Evolutionary conservation across 1,284 basidiomycete genomes (phyloP), one percentile per base, ranked within the genome.

Genomic region (Moesziomyces sp.): DNA sequence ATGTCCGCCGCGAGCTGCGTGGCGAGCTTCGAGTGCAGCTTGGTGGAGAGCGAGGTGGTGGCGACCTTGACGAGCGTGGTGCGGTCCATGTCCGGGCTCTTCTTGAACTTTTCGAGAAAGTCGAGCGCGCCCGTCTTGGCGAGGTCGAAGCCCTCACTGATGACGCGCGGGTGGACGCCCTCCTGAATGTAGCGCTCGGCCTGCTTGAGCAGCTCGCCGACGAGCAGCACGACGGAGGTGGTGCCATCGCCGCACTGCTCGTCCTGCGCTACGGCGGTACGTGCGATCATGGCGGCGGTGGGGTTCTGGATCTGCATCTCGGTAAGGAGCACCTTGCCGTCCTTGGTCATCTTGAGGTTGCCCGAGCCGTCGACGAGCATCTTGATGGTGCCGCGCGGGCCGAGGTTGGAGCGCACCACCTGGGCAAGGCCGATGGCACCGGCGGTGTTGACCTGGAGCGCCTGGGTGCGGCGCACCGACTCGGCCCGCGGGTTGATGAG

Each of bases 261-360:
- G 82, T 99, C 96, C 86, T 99, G 96, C 1, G 96, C 96, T 18
- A 98, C 95, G 35, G 96, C 96, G 44, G 96, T 98, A 60, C 95
- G 90, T 44, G 97, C 97, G 84, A 99, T 96, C 94, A 99, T 97
- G 45, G 97, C 95, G 11, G 97, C 97, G 11, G 97, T 99, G 19
- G 97, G 97, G 85, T 99, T 99, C 86, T 89, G 78, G 81, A 99
- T 99, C 87, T 99, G 97, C 97, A 99, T 99, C 87, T 99, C 97
- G 45, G 95, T 97, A 58, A 99, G 88, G 58, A 99, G 87, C 46
- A 98, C 96, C 87, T 99, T 99, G 79, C 97, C 97, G 84, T 99
- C 97, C 88, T 99, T 99, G 78, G 97, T 99, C 93, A 99, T 97
- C 89, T 98, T 99, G 86, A 99, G 95, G 87, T 97, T 94, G 16